Evolutionary conservation across 164 flowering plant genomes (phyloP), one percentile per base, ranked within the genome.

Genomic region (Liquidambar formosana): DNA sequence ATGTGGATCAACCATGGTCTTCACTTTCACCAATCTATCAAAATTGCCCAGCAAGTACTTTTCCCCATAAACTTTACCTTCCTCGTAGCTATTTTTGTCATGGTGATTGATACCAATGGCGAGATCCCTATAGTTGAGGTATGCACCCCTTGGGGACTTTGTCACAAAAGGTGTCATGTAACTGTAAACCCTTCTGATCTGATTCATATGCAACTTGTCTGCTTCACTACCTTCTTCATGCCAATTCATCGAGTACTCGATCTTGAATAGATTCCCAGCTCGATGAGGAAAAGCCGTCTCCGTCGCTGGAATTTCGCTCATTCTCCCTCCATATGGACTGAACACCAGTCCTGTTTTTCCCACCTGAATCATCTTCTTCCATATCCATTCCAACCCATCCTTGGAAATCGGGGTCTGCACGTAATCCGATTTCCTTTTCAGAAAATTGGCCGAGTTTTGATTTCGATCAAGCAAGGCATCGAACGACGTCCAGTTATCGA

Each of bases 201-300:
- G 46, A 3, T n/a, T 56, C 10, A 77, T 5, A 57, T 71, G 54
- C 26, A 27, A 52, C 18, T 66, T 49, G 0, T 28, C 64, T 6
- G 76, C 62, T 12, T 64, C 71, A 1, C 0, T 53, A 1, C 75
- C 71, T 15, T 47, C 63, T 5, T 75, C 68, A 8, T 18, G 4
- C 80, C 80, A 77, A 46, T 63, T 61, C 11, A 66, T 49, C 1
- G 62, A 57, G 67, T 80, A 77, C 51, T 80, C 80, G 27, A 80
- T 62, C 66, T 73, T 74, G 25, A 11, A 67, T 4, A 77, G 52
- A 61, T 52, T 72, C 2, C 78, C 80, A 1, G 73, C 79, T 53
- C 83, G 59, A 18, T 80, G 79, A 1, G 83, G 83, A 33, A 72
- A 80, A 0, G 81, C 77, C n/a, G 71, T 80, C 18, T 61, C 79